phyloP scores from a whole-genome alignment of 2,329 filamentous ascomycete genomes.

The Aspergillus caelatus region DNA sequence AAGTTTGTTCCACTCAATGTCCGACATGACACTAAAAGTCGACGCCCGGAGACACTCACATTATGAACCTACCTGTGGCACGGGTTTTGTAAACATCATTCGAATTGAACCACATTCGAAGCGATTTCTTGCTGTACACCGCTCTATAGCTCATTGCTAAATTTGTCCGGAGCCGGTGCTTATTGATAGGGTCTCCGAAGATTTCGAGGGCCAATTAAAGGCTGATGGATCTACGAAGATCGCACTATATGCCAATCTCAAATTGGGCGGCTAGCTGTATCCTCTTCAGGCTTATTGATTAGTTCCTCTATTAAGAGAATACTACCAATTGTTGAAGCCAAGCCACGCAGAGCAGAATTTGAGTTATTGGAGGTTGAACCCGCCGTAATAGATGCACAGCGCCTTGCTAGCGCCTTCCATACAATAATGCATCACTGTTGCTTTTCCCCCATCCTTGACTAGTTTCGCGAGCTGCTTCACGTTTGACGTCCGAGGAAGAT shows the following conservation, averaged over 20 bases:
- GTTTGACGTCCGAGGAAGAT: conserved; percentile 82
- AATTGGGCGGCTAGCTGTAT: not conserved
- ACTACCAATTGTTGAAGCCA: not conserved
- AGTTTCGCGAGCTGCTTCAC: conserved; percentile 72
- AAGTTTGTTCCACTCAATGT: not conserved
- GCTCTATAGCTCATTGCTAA: not conserved
- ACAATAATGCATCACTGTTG: conserved; percentile 86
- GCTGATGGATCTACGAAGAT: not conserved
- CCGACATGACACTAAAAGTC: not conserved
- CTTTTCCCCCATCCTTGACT: conserved; percentile 54
- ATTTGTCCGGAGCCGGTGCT: not conserved
- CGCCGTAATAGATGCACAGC: conserved; percentile 62
- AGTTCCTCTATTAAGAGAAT: not conserved
- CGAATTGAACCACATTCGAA: not conserved
- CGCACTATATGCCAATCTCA: not conserved
- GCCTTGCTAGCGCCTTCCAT: conserved; percentile 86
- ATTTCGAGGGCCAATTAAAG: not conserved
- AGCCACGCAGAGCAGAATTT: not conserved
- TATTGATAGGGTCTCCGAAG: not conserved
- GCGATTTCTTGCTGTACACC: not conserved
- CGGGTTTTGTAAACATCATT: not conserved
- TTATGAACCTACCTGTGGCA: not conserved
- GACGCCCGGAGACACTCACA: not conserved
- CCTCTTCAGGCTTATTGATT: not conserved
- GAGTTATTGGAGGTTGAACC: conserved; percentile 36